Base-by-base conservation (phyloP, 176 grass and related monocot species). In the Cenchrus americanus region DNA sequence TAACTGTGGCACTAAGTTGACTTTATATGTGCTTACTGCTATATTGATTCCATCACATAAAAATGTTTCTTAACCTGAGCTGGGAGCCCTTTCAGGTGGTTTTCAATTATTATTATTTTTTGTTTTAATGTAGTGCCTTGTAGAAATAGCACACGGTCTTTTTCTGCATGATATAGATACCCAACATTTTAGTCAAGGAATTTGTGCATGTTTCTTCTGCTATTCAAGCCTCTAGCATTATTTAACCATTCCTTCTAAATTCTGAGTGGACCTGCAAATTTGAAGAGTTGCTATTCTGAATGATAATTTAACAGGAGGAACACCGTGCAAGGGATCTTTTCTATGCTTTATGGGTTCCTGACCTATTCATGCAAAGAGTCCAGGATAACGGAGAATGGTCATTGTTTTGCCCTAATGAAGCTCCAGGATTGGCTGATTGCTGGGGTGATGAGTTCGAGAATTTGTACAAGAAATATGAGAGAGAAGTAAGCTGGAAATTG, bases 341-440 rank as follows among this genome's bases (percentile, higher is more conserved):
- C 77, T 99, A 73, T 92, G 96, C 89, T 8, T 87, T 99, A 17
- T 99, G 96, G 96, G 81, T 94, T 80, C 93, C 96, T 54, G 96
- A 99, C 87, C 87, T 99, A 66, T 99, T 99, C 78, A 99, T 99
- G 96, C 85, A 96, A 87, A 88, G 93, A 47, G 96, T 99, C 26
- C 96, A 96, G 71, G 90, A 66, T 85, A 94, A 99, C 15, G 86
- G 90, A 34, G 80, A 96, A 32, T 99, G 96, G 96, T 99, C 96
- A 48, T 71, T 99, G 57, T 99, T 99, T 92, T 99, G 96, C 87
- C 96, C 96, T 15, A 91, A 91, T 92, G 96, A 99, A 87, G 89
- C 96, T 89, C 93, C 96, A 17, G 96, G 96, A 40, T 89, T 99
- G 74, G 91, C 96, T 81, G 93, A 99, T 70, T 96, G 77, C 75